Percentiles rank a stretch among this genome's conserved stretches.
These are phyloP conservation scores for Phaeotremella skinneri DNA, from an alignment of 768 basidiomycete species.

Conservation along the genomic window DNA sequence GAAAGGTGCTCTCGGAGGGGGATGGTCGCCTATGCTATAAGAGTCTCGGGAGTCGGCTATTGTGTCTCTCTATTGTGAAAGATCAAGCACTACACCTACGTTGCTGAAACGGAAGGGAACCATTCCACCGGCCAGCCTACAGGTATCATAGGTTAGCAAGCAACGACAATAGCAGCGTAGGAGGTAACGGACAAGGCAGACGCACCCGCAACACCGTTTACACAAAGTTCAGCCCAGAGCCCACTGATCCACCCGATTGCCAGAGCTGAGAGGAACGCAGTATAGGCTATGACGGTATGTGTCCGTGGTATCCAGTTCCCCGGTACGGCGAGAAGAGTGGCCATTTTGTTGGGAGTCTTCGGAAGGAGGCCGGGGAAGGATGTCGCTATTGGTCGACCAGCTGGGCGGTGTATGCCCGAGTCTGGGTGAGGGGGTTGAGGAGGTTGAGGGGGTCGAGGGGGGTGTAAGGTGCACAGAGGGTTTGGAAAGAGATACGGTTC, in stretches of 20 bases:
- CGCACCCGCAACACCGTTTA: conserved; percentile 63
- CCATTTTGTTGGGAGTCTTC: background rate
- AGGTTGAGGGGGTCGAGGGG: too few relatives aligned
- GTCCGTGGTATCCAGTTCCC: conserved; percentile 62
- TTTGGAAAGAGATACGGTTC: too few relatives aligned
- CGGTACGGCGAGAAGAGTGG: conserved; percentile 46
- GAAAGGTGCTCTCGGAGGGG: conserved; percentile 70
- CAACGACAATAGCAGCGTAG: background rate
- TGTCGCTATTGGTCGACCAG: conserved; percentile 6
- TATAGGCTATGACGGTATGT: conserved; percentile 66
- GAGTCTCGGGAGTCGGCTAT: background rate
- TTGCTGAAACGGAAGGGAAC: conserved; percentile 73
- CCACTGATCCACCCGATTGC: conserved; percentile 60
- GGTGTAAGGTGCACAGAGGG: too few relatives aligned
- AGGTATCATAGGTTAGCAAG: background rate
- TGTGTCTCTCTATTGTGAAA: background rate
- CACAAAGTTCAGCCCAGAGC: conserved; percentile 81
- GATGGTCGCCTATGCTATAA: conserved; percentile 84
- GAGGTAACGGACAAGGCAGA: conserved; percentile 29
- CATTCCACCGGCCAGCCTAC: conserved; percentile 79
- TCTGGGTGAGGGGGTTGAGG: too few relatives aligned
- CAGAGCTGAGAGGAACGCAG: conserved; percentile 68
- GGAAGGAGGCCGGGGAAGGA: background rate
- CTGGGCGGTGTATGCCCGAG: too few relatives aligned
- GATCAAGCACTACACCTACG: conserved; percentile 19